phyloP scores from a whole-genome alignment of 345 rosid genomes.

The Hibiscus tridactylites region DNA sequence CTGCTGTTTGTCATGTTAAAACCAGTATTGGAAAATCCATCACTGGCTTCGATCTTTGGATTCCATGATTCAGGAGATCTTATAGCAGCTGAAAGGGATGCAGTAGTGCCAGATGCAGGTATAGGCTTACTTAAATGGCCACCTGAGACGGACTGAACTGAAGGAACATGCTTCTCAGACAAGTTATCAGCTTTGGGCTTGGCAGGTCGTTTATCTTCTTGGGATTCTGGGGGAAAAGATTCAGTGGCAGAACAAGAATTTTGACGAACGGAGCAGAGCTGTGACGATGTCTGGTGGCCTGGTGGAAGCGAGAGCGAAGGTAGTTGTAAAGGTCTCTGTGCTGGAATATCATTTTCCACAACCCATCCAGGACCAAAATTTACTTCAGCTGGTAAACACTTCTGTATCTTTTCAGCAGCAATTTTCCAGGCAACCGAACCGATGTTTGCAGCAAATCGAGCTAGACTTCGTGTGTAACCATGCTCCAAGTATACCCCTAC shows the following conservation, averaged over 20 bases:
- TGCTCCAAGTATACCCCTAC: constrained; percentile 75
- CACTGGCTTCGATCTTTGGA: constrained; percentile 16
- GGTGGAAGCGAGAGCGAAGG: constrained; percentile 10
- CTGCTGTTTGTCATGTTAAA: constrained; percentile 11
- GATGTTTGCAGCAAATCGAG: constrained; percentile 68
- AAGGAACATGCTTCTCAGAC: constrained; percentile 18
- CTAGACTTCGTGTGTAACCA: constrained; percentile 73
- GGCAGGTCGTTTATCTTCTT: constrained; percentile 16
- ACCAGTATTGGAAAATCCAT: constrained; percentile 14
- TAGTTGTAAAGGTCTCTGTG: constrained; percentile 19
- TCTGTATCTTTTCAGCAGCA: constrained; percentile 50
- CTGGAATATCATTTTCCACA: constrained; percentile 51
- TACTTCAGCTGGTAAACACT: constrained; percentile 44
- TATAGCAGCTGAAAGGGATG: constrained; percentile 13
- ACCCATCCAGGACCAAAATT: constrained; percentile 89
- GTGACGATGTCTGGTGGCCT: constrained; percentile 10
- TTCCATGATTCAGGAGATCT: constrained; percentile 19
- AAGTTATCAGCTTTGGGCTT: constrained; percentile 14
- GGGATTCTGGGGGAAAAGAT: not conserved
- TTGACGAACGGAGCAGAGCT: constrained; percentile 16
- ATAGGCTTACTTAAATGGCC: constrained; percentile 10
- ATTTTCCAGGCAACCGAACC: constrained; percentile 65
- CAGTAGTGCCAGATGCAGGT: constrained; percentile 9
- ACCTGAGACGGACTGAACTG: constrained; percentile 7
- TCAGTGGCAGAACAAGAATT: constrained; percentile 16